Percentiles rank a stretch among this genome's conserved stretches.
phyloP scores from a whole-genome alignment of 2,329 filamentous ascomycete genomes.

The Fusarium setosum region DNA sequence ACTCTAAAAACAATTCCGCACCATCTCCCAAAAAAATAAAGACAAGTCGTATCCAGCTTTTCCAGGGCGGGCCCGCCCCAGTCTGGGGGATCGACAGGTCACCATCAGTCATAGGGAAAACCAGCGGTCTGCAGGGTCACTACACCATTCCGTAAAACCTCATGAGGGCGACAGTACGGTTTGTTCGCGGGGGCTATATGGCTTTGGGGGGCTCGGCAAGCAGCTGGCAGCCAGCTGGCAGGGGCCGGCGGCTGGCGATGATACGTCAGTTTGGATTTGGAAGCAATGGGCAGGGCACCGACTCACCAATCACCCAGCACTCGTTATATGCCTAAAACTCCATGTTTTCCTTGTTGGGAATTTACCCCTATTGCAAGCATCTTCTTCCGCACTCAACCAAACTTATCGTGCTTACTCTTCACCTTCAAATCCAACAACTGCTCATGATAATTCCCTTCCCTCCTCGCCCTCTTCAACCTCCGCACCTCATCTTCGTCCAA shows the following conservation, averaged over 20 bases:
- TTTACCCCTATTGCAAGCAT: background rate
- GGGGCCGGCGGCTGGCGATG: background rate
- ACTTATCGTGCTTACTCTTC: conserved; percentile 95
- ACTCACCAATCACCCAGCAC: conserved; percentile 1
- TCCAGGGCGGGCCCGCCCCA: background rate
- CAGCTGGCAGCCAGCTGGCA: background rate
- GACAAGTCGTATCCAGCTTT: background rate
- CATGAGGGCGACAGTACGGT: background rate
- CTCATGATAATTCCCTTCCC: conserved; percentile 92
- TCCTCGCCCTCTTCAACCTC: conserved; percentile 82
- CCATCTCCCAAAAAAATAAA: background rate
- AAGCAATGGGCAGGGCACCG: background rate
- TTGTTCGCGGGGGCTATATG: conserved; percentile 4
- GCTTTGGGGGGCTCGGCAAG: background rate
- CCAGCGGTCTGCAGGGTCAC: background rate
- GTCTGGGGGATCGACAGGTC: background rate
- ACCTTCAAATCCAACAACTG: conserved; percentile 86
- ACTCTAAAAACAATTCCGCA: too few species aligned
- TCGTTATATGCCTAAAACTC: background rate
- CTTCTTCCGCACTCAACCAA: conserved; percentile 41
- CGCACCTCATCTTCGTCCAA: conserved; percentile 89
- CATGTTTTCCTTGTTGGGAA: background rate
- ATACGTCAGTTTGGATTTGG: background rate
- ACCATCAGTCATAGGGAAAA: conserved; percentile 10
- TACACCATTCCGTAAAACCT: conserved; percentile 5